Base-by-base conservation (phyloP, 805 yeast genomes). In the Hanseniaspora taiwanica region DNA sequence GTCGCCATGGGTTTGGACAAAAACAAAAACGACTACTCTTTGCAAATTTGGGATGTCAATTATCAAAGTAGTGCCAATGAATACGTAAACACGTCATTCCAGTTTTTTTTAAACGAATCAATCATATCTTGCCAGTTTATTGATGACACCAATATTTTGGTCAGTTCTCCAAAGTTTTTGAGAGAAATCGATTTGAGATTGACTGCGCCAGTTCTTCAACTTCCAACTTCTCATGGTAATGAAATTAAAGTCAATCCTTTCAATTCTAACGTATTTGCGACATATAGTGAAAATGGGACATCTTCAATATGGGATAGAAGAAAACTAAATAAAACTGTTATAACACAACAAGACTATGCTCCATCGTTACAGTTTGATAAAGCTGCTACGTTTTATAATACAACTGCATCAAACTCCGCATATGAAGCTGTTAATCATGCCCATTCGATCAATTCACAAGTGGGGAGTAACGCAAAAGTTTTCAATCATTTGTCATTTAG, bases 241-340 rank as follows among this genome's bases (percentile, higher is more conserved):
- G 81, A 81, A 16, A 67, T 87, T 36, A 66, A 72, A 7, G 64
- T 78, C 23, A 87, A 83, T 53, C 89, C 81, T 3, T 74, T 74
- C 52, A 75, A 77, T 51, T 69, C 68, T 10, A 69, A 73, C 56
- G 67, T 72, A 45, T 83, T 87, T 56, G 74, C 84, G 14, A 77
- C 93, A 0, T 73, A 73, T 46, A 74, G 83, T 39, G 95, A 86
- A 49, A 89, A 82, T 51, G 94, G 95, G 1, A 73, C 91, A 0
- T 60, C 86, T 38, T 78, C 89, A 0, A 66, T 87, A 6, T 87
- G 87, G 83, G 94, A 82, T 55, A 67, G 84, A 46, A 64, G 94
- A 47, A 77, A 71, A 47, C 54, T 82, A 36, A 38, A 38, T 7
- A 38, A 16, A 27, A 39, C 36, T 4, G 27, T 37, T 23, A 16